phyloP scores from a whole-genome alignment of 139 green algal genomes.

The Chlorella vulgaris region DNA sequence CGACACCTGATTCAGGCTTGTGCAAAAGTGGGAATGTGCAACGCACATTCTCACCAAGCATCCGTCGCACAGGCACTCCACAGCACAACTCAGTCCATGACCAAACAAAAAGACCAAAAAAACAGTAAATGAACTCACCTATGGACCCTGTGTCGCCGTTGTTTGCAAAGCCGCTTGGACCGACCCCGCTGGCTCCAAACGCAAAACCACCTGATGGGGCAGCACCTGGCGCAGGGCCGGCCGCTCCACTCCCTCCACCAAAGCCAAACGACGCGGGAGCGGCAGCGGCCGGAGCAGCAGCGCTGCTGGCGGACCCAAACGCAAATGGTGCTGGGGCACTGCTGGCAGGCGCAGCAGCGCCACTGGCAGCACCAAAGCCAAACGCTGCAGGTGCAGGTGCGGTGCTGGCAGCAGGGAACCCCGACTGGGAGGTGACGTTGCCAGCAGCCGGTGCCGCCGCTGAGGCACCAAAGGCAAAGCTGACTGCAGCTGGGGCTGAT shows the following conservation, averaged over 20 bases:
- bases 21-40: too few relatives aligned
- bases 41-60: too few relatives aligned
- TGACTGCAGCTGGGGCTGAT: background rate
- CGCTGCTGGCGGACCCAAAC: too few relatives aligned
- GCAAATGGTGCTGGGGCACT: background rate
- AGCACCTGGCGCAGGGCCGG: too few relatives aligned
- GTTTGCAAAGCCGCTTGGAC: background rate
- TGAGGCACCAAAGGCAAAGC: background rate
- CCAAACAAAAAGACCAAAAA: background rate
- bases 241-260: background rate
- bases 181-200: background rate
- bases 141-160: background rate
- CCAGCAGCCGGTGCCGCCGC: background rate
- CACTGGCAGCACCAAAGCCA: too few relatives aligned
- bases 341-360: background rate
- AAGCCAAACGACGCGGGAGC: background rate
- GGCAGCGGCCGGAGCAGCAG: too few relatives aligned
- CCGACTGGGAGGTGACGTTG: constrained; percentile 1
- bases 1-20: too few relatives aligned
- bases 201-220: constrained; percentile 31
- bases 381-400: too few relatives aligned
- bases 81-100: background rate
- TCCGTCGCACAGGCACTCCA: too few relatives aligned
- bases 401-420: background rate
- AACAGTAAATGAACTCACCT: background rate